Evolutionary conservation across 1,139 yeast species (phyloP), one percentile per base, ranked within the genome.

Genomic region (Lodderomyces margitis): DNA sequence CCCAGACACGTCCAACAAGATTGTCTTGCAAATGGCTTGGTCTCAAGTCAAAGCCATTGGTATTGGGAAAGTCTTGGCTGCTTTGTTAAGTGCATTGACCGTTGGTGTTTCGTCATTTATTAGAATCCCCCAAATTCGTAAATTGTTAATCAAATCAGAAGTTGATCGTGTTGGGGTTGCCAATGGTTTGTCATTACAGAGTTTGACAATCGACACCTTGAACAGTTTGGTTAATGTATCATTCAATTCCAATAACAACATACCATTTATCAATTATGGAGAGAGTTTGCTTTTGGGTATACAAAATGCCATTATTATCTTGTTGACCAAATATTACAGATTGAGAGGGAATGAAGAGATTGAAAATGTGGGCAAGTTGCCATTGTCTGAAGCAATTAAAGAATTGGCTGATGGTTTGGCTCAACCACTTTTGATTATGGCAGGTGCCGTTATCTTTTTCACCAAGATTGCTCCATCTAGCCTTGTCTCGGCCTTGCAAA

Each of bases 41-140:
- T 62, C 61, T 28, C 74, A 67, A 49, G 52, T 61, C 31, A 62
- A 61, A 46, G 66, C 63, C 21, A 53, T 68, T 40, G 74, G 75
- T 3, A 57, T 61, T 38, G 68, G 68, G 41, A 65, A 62, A 42
- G 59, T 70, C 2, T 51, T 68, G 17, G 61, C 74, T 2, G 55
- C 62, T 21, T 48, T 66, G 15, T 58, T 70, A 34, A 67, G 75
- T 8, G 59, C 66, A 1, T 51, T 59, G 10, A 62, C 68, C 33
- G 75, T 71, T 16, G 75, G 67, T 2, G 68, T 55, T 2, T 68
- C 75, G n/a, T 62, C 72, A 31, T 54, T 70, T 12, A 65, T 71
- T 43, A 64, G 69, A 51, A 52, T 71, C 27, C 78, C 78, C 5
- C 78, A 72, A 48, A 71, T 72, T 43, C 52, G 51, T 37, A 71